A percentile compares a stretch with the other conserved stretches of the same genome.
phyloP scores from a whole-genome alignment of 257 asterid species.

The Nicotiana obtusifolia region DNA sequence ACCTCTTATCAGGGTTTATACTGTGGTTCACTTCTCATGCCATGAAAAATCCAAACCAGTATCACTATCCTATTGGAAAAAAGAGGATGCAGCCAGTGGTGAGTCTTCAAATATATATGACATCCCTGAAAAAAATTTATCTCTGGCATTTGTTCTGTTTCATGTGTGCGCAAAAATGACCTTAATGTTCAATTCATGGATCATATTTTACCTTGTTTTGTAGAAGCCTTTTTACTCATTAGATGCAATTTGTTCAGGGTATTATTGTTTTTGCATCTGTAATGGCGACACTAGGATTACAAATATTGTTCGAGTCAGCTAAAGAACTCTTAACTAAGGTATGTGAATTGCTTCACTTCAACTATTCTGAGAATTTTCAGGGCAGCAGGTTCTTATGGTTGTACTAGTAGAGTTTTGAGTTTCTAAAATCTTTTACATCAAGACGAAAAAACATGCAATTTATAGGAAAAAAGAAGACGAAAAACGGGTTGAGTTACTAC shows the following conservation, averaged over 20 bases:
- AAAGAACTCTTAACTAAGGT: constrained; percentile 70
- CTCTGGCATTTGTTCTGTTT: not conserved
- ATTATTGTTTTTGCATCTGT: constrained; percentile 91
- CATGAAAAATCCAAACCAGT: constrained; percentile 79
- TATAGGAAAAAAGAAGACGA: not conserved
- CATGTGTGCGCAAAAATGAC: not conserved
- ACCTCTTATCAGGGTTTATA: constrained; percentile 82
- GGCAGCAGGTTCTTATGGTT: not conserved
- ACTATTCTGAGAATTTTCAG: not conserved
- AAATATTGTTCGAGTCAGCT: constrained; percentile 75
- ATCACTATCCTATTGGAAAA: constrained; percentile 89
- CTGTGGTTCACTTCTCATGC: constrained; percentile 90
- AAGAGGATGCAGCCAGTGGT: constrained; percentile 97
- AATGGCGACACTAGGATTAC: constrained; percentile 96
- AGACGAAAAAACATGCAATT: not conserved
- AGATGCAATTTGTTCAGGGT: constrained; percentile 44
- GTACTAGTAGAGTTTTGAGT: not conserved
- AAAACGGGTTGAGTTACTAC: not conserved
- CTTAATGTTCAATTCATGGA: not conserved
- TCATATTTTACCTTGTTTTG: not conserved
- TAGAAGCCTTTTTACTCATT: not conserved
- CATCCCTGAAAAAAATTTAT: too few relatives aligned
- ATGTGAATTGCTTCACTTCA: constrained; percentile 7
- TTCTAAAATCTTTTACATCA: not conserved
- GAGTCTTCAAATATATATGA: constrained; percentile 11